Conservation (phyloP, 169 alveolate species). For the Prorocentrum cordatum region DNA sequence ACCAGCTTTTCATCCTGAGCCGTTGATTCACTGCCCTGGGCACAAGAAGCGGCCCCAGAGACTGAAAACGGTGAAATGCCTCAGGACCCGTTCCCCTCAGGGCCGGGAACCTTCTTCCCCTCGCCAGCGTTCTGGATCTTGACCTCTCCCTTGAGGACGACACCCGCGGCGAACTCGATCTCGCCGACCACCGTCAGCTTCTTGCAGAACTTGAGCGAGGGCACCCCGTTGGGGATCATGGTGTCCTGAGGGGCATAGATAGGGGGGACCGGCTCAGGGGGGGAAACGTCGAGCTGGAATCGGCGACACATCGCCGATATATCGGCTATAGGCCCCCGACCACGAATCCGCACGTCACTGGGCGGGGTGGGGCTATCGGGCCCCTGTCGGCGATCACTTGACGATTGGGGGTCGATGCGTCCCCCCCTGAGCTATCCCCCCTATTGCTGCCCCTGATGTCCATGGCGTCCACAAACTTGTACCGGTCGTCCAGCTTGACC, state of each 20-base stretch:
- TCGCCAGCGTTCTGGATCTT: slow-evolving; percentile 22
- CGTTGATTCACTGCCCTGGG: too few species aligned
- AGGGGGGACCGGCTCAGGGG: not conserved
- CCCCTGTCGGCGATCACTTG: too few species aligned
- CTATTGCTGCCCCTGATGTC: not conserved
- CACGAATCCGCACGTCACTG: not conserved
- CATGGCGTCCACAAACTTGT: slow-evolving; percentile 8
- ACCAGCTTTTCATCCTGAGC: too few species aligned
- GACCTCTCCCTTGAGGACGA: slow-evolving; percentile 35
- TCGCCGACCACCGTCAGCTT: slow-evolving; percentile 37
- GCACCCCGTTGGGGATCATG: slow-evolving; percentile 57
- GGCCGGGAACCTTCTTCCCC: too few species aligned
- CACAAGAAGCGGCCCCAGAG: too few species aligned
- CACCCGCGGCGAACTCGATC: slow-evolving; percentile 10
- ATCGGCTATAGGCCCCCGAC: not conserved
- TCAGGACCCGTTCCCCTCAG: too few species aligned
- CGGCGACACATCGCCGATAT: not conserved
- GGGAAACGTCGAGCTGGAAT: not conserved
- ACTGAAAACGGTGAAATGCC: too few species aligned
- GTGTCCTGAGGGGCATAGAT: slow-evolving; percentile 21
- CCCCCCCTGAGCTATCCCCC: too few species aligned
- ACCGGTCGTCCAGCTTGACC: slow-evolving; percentile 41
- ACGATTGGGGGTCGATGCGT: too few species aligned
- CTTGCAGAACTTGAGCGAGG: slow-evolving; percentile 33
- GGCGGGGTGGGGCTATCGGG: not conserved